Evolutionary conservation across 2,329 filamentous ascomycete genomes (phyloP).

Genomic region (Chalaropsis thielavioides): DNA sequence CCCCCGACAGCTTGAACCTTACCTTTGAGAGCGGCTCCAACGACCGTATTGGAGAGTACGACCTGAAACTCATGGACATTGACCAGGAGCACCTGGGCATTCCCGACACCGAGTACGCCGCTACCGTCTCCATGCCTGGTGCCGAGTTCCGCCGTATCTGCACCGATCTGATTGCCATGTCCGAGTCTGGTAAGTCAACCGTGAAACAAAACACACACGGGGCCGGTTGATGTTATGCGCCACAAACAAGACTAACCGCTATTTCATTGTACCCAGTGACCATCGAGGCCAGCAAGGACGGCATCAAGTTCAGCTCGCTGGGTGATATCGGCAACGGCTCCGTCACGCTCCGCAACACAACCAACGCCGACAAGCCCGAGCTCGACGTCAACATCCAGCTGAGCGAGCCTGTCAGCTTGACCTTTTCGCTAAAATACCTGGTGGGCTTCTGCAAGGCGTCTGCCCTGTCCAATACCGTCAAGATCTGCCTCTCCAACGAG

Average conservation of each 20-base stretch:
- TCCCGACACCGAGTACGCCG: constrained; percentile 95
- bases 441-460: constrained; percentile 99
- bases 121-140: constrained; percentile 78
- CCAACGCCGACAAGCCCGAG: constrained; percentile 76
- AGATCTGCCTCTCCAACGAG: constrained; percentile 88
- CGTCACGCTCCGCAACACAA: constrained; percentile 79
- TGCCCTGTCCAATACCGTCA: constrained; percentile 65
- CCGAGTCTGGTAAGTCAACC: constrained; percentile 67
- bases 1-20: constrained; percentile 87
- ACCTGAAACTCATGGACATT: constrained; percentile 99
- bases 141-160: constrained; percentile 90
- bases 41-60: constrained; percentile 94
- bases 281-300: constrained; percentile 94
- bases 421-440: constrained; percentile 97
- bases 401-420: constrained; percentile 80
- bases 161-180: constrained; percentile 78
- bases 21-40: constrained; percentile 81
- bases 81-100: constrained; percentile 99
- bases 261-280: constrained; percentile 44
- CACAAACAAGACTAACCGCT: background rate
- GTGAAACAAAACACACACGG: background rate
- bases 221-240: too few relatives aligned
- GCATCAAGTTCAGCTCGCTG: constrained; percentile 83
- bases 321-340: constrained; percentile 94
- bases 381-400: constrained; percentile 80